Conservation (phyloP, 148 eudicot genomes). For the Simmondsia chinensis region DNA sequence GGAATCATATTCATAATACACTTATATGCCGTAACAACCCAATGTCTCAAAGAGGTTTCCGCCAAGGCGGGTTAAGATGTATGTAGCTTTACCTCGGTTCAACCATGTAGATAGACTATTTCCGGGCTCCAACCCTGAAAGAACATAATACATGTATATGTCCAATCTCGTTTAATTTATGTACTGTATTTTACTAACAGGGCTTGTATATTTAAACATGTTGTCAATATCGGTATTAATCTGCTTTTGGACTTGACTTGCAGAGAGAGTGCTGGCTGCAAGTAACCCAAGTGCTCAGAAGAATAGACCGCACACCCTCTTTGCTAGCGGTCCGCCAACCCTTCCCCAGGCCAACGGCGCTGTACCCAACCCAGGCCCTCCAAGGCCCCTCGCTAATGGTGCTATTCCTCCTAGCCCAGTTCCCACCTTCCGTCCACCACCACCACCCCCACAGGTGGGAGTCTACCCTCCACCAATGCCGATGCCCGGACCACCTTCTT, state of each 20-base stretch:
- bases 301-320: conserved; percentile 82
- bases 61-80: too few relatives aligned
- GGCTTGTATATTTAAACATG: too few relatives aligned
- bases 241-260: conserved; percentile 3
- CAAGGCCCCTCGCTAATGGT: conserved; percentile 69
- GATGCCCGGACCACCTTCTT: conserved; percentile 37
- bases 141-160: too few relatives aligned
- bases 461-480: conserved; percentile 48
- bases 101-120: too few relatives aligned
- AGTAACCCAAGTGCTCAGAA: conserved; percentile 69
- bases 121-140: too few relatives aligned
- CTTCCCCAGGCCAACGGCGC: conserved; percentile 60
- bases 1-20: too few relatives aligned
- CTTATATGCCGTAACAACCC: too few relatives aligned
- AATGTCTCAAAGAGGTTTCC: too few relatives aligned
- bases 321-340: conserved; percentile 86
- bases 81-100: too few relatives aligned
- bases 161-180: too few relatives aligned
- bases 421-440: conserved; percentile 31
- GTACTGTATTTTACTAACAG: too few relatives aligned
- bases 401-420: conserved; percentile 48
- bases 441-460: conserved; percentile 34
- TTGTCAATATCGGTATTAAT: neutral
- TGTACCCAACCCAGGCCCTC: conserved; percentile 40
- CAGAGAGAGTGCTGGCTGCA: conserved; percentile 86